These are phyloP conservation scores for Boletus albobrunnescens DNA, from an alignment of 1,284 basidiomycete species.

Conservation along the genomic window DNA sequence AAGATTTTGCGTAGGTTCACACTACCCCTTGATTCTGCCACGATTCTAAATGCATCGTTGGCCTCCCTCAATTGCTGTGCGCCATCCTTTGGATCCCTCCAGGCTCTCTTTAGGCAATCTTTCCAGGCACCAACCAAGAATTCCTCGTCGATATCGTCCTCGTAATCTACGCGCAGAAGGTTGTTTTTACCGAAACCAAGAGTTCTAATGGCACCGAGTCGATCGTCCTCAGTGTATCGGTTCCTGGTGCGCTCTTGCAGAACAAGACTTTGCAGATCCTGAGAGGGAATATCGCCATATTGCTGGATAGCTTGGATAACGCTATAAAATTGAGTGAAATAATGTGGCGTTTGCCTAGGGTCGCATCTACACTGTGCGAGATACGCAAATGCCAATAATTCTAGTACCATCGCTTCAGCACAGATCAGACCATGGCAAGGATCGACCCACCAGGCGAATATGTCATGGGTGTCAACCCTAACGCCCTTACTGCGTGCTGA, in stretches of 20 bases:
- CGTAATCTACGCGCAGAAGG: conserved; percentile 58
- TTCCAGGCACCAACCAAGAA: conserved; percentile 69
- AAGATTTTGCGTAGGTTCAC: conserved; percentile 45
- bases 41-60: conserved; percentile 60
- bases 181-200: conserved; percentile 68
- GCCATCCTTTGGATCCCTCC: conserved; percentile 49
- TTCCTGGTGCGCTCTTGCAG: conserved; percentile 57
- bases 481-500: conserved; percentile 39
- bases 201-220: conserved; percentile 39
- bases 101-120: conserved; percentile 57
- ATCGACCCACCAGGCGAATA: conserved; percentile 54
- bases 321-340: conserved; percentile 56
- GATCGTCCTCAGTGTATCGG: conserved; percentile 57
- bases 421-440: not conserved
- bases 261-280: conserved; percentile 52
- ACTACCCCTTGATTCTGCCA: conserved; percentile 60
- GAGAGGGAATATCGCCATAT: conserved; percentile 39
- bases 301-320: conserved; percentile 49
- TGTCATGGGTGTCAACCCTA: conserved; percentile 63
- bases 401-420: conserved; percentile 35
- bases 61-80: conserved; percentile 45
- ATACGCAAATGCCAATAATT: conserved; percentile 70
- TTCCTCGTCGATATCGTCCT: conserved; percentile 61
- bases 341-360: conserved; percentile 53
- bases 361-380: conserved; percentile 75